Percentiles rank a stretch among this genome's conserved stretches.
phyloP scores from a whole-genome alignment of 2,329 filamentous ascomycete genomes.

The Neopestalotiopsis sp. region DNA sequence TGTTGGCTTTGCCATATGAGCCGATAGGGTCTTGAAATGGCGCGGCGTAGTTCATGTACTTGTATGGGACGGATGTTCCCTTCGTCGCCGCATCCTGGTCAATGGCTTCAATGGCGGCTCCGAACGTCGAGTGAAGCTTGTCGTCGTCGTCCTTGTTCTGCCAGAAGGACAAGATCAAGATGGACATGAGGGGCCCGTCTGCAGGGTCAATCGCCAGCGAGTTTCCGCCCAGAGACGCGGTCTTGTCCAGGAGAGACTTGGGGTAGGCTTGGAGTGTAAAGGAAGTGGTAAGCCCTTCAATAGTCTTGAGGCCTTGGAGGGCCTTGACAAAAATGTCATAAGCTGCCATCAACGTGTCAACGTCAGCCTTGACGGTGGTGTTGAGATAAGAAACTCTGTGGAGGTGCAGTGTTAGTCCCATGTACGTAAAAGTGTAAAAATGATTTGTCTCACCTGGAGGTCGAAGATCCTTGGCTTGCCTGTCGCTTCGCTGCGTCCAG shows the following conservation, averaged over 20 bases:
- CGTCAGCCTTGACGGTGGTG: slow-evolving; percentile 5
- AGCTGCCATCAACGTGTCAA: background rate
- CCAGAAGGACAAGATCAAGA: background rate
- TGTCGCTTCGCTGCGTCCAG: background rate
- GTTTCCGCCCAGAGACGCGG: background rate
- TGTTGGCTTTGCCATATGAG: slow-evolving; percentile 25
- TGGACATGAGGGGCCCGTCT: background rate
- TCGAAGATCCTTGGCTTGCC: background rate
- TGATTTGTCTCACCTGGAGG: background rate
- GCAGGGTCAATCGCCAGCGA: background rate
- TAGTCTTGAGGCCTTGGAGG: background rate
- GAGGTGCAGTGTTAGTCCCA: background rate
- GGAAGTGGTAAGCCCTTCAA: background rate
- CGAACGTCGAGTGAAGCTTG: background rate
- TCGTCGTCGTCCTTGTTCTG: background rate
- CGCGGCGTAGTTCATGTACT: slow-evolving; percentile 27
- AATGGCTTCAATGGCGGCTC: background rate
- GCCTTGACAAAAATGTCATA: background rate
- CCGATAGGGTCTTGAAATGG: slow-evolving; percentile 24
- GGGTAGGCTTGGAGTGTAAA: background rate
- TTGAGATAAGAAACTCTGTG: background rate
- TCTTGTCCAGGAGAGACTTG: background rate
- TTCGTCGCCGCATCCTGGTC: background rate
- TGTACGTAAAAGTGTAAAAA: background rate
- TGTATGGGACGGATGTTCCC: slow-evolving; percentile 7